Conservation (phyloP, 140 eudicot species). For the Eryngium alpinum region DNA sequence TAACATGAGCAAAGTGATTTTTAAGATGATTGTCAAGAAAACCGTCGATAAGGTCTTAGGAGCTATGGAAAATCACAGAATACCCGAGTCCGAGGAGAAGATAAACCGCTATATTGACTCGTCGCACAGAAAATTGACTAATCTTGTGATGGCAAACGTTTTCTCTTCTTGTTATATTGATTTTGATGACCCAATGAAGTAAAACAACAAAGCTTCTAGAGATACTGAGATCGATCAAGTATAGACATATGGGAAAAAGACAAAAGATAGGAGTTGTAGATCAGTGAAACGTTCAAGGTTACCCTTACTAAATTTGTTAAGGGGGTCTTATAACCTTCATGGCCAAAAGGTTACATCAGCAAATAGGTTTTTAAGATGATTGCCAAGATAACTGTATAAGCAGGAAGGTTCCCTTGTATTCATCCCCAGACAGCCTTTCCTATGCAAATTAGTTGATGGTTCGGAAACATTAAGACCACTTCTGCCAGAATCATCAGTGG, state of each 20-base stretch:
- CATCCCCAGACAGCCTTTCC: no score
- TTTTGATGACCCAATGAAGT: slow-evolving; percentile 29
- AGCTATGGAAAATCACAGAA: slow-evolving; percentile 68
- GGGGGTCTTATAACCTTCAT: slow-evolving; percentile 79
- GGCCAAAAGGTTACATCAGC: slow-evolving; percentile 57
- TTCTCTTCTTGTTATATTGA: neutral
- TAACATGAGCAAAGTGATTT: slow-evolving; percentile 92
- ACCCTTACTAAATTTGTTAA: slow-evolving; percentile 80
- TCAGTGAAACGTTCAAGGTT: slow-evolving; percentile 59
- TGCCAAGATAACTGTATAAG: no score
- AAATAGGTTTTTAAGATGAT: no score
- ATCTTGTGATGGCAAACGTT: slow-evolving; percentile 70
- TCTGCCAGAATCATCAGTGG: no score
- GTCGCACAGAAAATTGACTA: slow-evolving; percentile 70
- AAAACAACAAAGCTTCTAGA: slow-evolving; percentile 33
- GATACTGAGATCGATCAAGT: slow-evolving; percentile 75
- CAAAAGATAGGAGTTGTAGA: slow-evolving; percentile 56
- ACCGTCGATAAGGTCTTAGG: slow-evolving; percentile 93
- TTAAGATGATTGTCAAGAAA: slow-evolving; percentile 92
- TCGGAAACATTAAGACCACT: no score
- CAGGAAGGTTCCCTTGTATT: no score
- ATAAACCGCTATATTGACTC: slow-evolving; percentile 80
- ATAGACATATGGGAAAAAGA: slow-evolving; percentile 36
- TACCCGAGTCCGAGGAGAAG: slow-evolving; percentile 77
- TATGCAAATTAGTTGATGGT: no score